phyloP scores from a whole-genome alignment of 345 rosid genomes.

The Viola odorata region DNA sequence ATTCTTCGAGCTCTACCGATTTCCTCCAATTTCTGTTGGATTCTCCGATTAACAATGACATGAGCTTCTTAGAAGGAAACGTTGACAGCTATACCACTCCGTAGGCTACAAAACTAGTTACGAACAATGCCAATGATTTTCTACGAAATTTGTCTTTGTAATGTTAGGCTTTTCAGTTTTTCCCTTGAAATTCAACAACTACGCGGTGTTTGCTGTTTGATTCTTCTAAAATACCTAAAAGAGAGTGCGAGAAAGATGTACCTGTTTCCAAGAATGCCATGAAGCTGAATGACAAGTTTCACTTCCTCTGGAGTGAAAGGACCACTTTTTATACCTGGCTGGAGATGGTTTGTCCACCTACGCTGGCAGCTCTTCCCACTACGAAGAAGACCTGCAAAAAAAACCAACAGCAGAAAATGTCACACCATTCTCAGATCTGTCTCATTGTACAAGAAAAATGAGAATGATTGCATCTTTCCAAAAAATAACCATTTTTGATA shows the following conservation, averaged over 20 bases:
- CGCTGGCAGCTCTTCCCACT: constrained; percentile 98
- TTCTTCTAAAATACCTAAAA: no score
- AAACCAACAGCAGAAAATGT: neutral
- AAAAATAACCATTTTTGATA: no score
- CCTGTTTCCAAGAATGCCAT: constrained; percentile 97
- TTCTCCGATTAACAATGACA: constrained; percentile 83
- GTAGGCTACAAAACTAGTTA: constrained; percentile 9
- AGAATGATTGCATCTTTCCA: no score
- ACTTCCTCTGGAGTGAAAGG: constrained; percentile 88
- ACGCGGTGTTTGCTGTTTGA: no score
- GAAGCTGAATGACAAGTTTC: constrained; percentile 88
- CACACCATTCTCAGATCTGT: neutral
- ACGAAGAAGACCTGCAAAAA: constrained; percentile 77
- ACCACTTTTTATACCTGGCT: constrained; percentile 93
- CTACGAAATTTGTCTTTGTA: no score
- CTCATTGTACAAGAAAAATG: no score
- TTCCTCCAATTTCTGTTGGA: constrained; percentile 67
- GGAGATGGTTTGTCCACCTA: constrained; percentile 89
- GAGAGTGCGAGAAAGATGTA: constrained; percentile 7
- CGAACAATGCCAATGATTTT: no score
- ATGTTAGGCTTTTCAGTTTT: no score
- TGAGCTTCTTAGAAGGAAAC: constrained; percentile 77
- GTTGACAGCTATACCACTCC: constrained; percentile 31
- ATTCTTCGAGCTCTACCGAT: constrained; percentile 45
- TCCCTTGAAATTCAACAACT: no score